phyloP scores from a whole-genome alignment of 2,329 filamentous ascomycete species.

The Xylaria multiplex region DNA sequence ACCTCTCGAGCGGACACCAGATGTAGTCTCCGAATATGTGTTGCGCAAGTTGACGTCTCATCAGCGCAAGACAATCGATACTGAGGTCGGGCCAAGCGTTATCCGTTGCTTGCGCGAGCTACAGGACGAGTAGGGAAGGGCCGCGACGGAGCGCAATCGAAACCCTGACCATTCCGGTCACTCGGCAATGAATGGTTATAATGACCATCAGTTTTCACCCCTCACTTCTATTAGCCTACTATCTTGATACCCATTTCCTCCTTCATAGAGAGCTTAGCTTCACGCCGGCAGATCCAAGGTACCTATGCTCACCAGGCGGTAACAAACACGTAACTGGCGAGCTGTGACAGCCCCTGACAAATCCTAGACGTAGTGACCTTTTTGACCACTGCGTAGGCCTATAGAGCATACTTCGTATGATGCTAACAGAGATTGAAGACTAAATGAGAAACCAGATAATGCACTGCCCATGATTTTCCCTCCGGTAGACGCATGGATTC shows the following conservation, averaged over 20 bases:
- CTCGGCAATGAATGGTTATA: not conserved
- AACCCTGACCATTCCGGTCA: not conserved
- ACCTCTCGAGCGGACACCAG: constrained; percentile 72
- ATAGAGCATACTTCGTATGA: not conserved
- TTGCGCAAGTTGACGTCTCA: constrained; percentile 70
- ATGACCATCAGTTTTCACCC: not conserved
- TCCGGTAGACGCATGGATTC: not conserved
- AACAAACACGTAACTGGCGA: constrained; percentile 3
- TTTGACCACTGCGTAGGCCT: not conserved
- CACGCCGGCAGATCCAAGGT: not conserved
- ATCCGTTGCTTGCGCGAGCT: constrained; percentile 60
- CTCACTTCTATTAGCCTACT: not conserved
- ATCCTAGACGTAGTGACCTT: not conserved
- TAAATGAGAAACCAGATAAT: not conserved
- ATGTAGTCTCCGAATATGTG: constrained; percentile 80
- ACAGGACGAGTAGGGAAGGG: constrained; percentile 51
- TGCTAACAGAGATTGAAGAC: not conserved
- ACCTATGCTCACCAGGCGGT: not conserved
- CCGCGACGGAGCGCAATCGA: not conserved
- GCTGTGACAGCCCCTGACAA: not conserved
- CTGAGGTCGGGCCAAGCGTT: constrained; percentile 62
- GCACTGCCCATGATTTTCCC: not conserved
- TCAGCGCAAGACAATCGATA: constrained; percentile 63
- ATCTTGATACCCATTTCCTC: constrained; percentile 4
- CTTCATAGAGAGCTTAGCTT: not conserved